phyloP scores from a whole-genome alignment of 306 rosid species.

The Cucurbita maxima region DNA sequence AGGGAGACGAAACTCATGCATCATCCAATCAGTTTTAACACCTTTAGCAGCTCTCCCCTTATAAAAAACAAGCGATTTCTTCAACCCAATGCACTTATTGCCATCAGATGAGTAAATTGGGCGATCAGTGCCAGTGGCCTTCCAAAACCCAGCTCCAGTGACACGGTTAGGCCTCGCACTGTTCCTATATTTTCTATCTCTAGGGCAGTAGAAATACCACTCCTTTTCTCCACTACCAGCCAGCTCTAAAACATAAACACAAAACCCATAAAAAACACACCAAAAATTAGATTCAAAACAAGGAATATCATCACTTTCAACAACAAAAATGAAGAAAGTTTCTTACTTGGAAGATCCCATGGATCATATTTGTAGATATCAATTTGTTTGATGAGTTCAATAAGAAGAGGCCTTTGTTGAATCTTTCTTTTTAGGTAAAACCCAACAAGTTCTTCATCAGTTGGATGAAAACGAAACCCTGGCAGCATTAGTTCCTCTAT shows the following conservation, averaged over 20 bases:
- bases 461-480: conserved; percentile 95
- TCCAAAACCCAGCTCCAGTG: conserved; percentile 97
- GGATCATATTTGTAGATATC: conserved; percentile 94
- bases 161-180: conserved; percentile 93
- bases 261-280: not conserved
- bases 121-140: conserved; percentile 88
- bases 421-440: conserved; percentile 85
- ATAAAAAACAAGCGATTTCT: conserved; percentile 87
- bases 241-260: conserved; percentile 30
- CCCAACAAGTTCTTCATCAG: conserved; percentile 97
- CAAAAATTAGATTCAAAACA: not conserved
- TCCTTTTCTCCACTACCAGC: conserved; percentile 79
- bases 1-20: conserved; percentile 93
- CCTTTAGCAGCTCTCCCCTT: conserved; percentile 92
- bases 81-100: conserved; percentile 68
- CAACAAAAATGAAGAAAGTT: not conserved
- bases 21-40: conserved; percentile 95
- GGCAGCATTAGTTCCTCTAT: conserved; percentile 73
- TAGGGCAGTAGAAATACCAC: conserved; percentile 94
- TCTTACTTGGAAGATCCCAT: conserved; percentile 98
- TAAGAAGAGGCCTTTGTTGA: conserved; percentile 69
- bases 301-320: not conserved
- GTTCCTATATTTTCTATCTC: conserved; percentile 90
- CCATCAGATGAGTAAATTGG: conserved; percentile 88
- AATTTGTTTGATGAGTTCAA: conserved; percentile 87